These are phyloP conservation scores for Rutstroemia sp. DNA, from an alignment of 2,329 filamentous ascomycete genomes.

Conservation along the genomic window DNA sequence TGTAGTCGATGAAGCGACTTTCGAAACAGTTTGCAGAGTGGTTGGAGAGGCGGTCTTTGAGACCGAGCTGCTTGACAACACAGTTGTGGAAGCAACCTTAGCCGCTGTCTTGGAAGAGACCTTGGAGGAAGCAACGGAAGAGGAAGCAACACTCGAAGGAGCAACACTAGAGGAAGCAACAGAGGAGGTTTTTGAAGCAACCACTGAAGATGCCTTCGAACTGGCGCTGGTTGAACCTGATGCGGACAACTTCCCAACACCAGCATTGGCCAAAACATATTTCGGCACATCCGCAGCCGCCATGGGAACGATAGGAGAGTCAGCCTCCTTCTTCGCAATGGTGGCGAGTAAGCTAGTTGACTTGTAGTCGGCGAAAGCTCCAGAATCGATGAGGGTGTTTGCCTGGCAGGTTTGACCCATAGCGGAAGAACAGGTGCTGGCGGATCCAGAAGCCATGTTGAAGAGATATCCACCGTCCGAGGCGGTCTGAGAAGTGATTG, in stretches of 20 bases:
- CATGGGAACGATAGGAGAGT: not conserved
- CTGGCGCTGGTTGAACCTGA: not conserved
- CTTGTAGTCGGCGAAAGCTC: not conserved
- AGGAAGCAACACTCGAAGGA: too few relatives aligned
- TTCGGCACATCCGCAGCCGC: not conserved
- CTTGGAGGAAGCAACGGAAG: too few relatives aligned
- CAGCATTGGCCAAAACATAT: slow-evolving; percentile 1
- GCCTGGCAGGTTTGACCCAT: slow-evolving; percentile 10
- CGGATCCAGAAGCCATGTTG: not conserved
- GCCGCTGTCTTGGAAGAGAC: too few relatives aligned
- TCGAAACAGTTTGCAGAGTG: too few relatives aligned
- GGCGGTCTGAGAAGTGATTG: slow-evolving; percentile 3
- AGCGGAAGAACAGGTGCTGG: slow-evolving; percentile 6
- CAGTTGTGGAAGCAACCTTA: too few relatives aligned
- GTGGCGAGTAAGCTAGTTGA: not conserved
- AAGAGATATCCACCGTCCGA: not conserved
- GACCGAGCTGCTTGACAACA: too few relatives aligned
- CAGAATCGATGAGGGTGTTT: slow-evolving; percentile 9
- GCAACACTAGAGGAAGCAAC: too few relatives aligned
- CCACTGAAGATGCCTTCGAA: too few relatives aligned
- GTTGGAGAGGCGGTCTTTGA: too few relatives aligned
- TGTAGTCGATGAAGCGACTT: too few relatives aligned
- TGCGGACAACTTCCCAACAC: slow-evolving; percentile 2
- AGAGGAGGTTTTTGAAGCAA: too few relatives aligned
- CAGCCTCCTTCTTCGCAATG: not conserved